phyloP scores from a whole-genome alignment of 768 basidiomycete species.

The Auricularia sp. region DNA sequence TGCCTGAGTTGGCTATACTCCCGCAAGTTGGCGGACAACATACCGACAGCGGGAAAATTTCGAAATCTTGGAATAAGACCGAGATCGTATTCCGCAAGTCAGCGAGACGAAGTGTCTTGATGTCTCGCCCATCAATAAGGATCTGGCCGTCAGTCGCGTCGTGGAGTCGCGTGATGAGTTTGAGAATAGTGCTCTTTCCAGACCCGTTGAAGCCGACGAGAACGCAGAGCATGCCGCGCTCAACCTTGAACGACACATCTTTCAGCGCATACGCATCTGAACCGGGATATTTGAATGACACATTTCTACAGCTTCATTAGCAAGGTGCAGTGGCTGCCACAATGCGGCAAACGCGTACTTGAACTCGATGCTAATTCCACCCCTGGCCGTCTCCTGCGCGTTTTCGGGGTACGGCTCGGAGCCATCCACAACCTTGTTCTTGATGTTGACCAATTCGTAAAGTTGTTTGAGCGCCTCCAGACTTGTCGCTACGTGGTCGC shows the following conservation, averaged over 20 bases:
- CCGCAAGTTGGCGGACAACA: slow-evolving; percentile 16
- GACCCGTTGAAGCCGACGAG: slow-evolving; percentile 27
- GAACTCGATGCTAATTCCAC: slow-evolving; percentile 8
- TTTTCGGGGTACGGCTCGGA: slow-evolving; percentile 4
- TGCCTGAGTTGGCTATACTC: not conserved
- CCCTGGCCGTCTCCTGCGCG: not conserved
- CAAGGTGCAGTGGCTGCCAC: not conserved
- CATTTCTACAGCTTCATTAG: slow-evolving; percentile 4
- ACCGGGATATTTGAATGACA: slow-evolving; percentile 20
- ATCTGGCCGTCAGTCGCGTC: slow-evolving; percentile 36
- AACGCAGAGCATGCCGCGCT: slow-evolving; percentile 24
- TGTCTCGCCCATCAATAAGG: slow-evolving; percentile 45
- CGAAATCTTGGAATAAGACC: slow-evolving; percentile 76
- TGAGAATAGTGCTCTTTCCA: slow-evolving; percentile 33
- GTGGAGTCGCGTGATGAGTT: slow-evolving; percentile 40
- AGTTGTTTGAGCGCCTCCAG: slow-evolving; percentile 7
- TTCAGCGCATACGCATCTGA: slow-evolving; percentile 15
- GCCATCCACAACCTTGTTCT: slow-evolving; percentile 6
- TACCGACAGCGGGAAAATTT: slow-evolving; percentile 67
- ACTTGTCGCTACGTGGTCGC: not conserved
- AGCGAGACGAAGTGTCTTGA: slow-evolving; percentile 46
- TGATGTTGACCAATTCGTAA: slow-evolving; percentile 4
- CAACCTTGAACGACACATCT: slow-evolving; percentile 22
- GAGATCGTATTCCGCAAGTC: slow-evolving; percentile 59
- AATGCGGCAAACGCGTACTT: not conserved